Base-by-base conservation (phyloP, 2,329 filamentous ascomycete species). In the Cercospora sp. region DNA sequence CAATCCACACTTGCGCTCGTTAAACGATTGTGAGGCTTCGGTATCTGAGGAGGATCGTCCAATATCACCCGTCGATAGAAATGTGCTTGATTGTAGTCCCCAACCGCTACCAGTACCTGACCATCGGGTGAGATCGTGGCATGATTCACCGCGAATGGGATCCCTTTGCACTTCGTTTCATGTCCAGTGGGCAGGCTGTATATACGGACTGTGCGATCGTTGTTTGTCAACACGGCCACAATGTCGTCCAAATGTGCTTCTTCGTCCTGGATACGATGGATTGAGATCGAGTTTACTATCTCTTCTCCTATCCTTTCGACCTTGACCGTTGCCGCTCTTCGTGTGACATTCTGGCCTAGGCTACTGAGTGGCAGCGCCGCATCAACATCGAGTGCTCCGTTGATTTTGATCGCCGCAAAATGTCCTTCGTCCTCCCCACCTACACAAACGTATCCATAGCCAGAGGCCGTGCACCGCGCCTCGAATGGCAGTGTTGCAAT, bases 121-220 rank as follows among this genome's bases (percentile, higher is more conserved):
- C 94, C 94, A 77, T 97, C 91, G 0, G 94, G 95, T 6, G 94
- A 97, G 63, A 99, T 90, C n/a, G 94, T 88, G 36, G 94, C 92
- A 76, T 96, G 93, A 75, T 99, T 99, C 82, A 98, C 94, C 71
- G 89, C 91, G 76, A 94, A 91, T 5, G 91, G 90, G 71, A 97
- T 90, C 3, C 87, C 85, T 63, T 97, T 82, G 53, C 89, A 85
- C 64, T 91, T 88, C 23, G 96, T 81, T 40, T 90, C 84, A 68
- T 91, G 84, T 13, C 88, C 87, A 63, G 90, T 87, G 30, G 87
- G 84, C 20, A 98, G 83, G 60, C 90, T 91, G 76, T 96, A 92
- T n/a, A 97, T 82, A 30, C 90, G 90, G 66, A 98, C 91, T 1
- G 91, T 93, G 77, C 89, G 90, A 81, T 98, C 95, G 78, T 99